Evolutionary conservation across 2,329 filamentous ascomycete species (phyloP), one percentile per base, ranked within the genome.

Genomic region (Fusarium newnesense): DNA sequence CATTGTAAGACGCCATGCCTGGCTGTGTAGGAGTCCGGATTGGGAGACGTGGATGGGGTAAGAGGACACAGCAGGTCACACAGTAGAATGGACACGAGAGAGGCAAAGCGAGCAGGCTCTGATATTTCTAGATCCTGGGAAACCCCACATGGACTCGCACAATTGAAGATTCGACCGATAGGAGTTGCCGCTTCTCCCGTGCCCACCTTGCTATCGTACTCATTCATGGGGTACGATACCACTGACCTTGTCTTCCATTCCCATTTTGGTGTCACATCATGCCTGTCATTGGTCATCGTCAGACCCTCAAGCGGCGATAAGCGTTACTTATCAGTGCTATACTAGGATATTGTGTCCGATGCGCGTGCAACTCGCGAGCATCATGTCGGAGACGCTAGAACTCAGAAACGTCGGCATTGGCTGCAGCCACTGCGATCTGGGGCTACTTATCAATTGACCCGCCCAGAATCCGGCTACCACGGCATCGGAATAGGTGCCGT

Each of bases 391-490:
- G 30, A 13, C 47, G 47, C 30, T 34, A 36, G 30, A 36, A 4
- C 11, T 4, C 30, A 52, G 47, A 9, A 52, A 24, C 47, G n/a
- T 52, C 47, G 30, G 47, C 47, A 52, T 52, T 52, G 30, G 47
- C 47, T 52, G 47, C 47, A 52, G n/a, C 47, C 47, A 34, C 30
- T 34, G 13, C 19, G 30, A 52, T 52, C 47, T 52, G 47, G 47
- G 30, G 47, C 47, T 15, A 52, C 47, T 52, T 52, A 60, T 60
- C 60, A 49, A 42, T 9, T 9, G 52, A 49, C 60, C 60, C 60
- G 60, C 60, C 26, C 34, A 60, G 26, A 63, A 63, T 63, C 60
- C 60, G 60, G 60, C 60, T 60, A 63, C 60, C 53, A 63, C 60
- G 60, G 60, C 60, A 63, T 59, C 53, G 60, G 53, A 63, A 60